Evolutionary conservation across 164 flowering plant genomes (phyloP), one percentile per base, ranked within the genome.

Genomic region (Magnolia kwangsiensis): DNA sequence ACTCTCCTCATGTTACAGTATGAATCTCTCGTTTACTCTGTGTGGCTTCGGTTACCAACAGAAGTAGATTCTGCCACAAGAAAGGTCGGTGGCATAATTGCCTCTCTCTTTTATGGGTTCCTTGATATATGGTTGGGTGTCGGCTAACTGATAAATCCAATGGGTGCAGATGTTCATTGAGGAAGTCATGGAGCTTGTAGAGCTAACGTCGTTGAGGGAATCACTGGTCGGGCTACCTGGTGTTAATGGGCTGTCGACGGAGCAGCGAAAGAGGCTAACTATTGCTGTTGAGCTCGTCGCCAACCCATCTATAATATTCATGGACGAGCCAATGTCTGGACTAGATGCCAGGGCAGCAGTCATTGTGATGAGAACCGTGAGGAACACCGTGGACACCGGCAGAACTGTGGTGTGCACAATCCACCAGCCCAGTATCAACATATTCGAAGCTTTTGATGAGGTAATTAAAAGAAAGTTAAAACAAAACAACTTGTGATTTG

Each of bases 381-480:
- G 88, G 72, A 87, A 87, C 78, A 87, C 86, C 0, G 89, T 85
- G 50, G 84, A 85, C 71, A 87, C 89, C 0, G 88, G 90, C 45
- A 80, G 90, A 76, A 87, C 88, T 4, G 88, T 87, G 20, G 90
- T 87, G 50, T 87, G 90, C 88, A 87, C 90, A 69, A 87, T 87
- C 50, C 90, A 87, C 81, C 90, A 87, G 74, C 90, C 90, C 18
- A 87, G 90, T 75, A 87, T 87, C 63, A 87, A 87, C 75, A 86
- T 87, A 68, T 87, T 87, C 72, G 90, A 87, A 73, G 78, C 90
- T 1, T 87, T 87, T 58, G 90, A 87, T 70, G 90, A 87, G 88
- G 88, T 87, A n/a, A n/a, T n/a, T n/a, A 16, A 68, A 49, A 74
- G 66, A 71, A 9, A 24, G 16, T 9, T 16, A 23, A 29, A 27